Base-by-base conservation (phyloP, 768 basidiomycete species). In the Tricholoma matsutake region DNA sequence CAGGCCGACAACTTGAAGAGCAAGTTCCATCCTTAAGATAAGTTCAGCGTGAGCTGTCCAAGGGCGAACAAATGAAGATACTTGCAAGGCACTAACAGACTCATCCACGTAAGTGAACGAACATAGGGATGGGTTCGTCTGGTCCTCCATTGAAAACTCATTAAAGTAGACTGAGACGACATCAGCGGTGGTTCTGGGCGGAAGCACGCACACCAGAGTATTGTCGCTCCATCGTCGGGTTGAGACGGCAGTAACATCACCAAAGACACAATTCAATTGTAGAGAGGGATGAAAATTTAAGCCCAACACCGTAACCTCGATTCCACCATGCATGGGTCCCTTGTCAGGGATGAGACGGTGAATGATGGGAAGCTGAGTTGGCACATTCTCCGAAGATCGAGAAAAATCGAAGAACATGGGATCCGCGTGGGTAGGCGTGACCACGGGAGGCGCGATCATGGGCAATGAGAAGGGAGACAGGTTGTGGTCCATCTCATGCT, bases 81-180 rank as follows among this genome's bases (percentile, higher is more conserved):
- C 92, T 75, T 69, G 94, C 90, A 98, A 75, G 6, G 91, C 89
- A 56, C 93, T 79, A 69, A 97, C 96, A 25, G 92, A 89, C 62
- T 94, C 91, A 67, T 96, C 94, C n/a, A 87, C 85, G 73, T 98
- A 98, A 0, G 91, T 94, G 76, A 97, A 98, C 60, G 94, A 74
- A 52, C 80, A 85, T 25, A 83, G 84, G 35, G 79, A 78, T 3
- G 79, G 69, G 57, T 77, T 79, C 2, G 74, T 68, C 35, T 79
- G 75, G 25, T 87, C 85, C 10, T 83, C 84, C 35, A 79, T 86
- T 34, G 82, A 79, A 18, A 92, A 79, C 13, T 91, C 91, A 65
- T 91, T 86, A 65, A 98, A 91, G 81, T 89, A 91, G 2, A 99
- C 97, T 3, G 87, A 82, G 29, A 99, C 97, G 22, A 91, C 84